phyloP scores from a whole-genome alignment of 768 basidiomycete genomes.

The Rhodotorula kratochvilovae region DNA sequence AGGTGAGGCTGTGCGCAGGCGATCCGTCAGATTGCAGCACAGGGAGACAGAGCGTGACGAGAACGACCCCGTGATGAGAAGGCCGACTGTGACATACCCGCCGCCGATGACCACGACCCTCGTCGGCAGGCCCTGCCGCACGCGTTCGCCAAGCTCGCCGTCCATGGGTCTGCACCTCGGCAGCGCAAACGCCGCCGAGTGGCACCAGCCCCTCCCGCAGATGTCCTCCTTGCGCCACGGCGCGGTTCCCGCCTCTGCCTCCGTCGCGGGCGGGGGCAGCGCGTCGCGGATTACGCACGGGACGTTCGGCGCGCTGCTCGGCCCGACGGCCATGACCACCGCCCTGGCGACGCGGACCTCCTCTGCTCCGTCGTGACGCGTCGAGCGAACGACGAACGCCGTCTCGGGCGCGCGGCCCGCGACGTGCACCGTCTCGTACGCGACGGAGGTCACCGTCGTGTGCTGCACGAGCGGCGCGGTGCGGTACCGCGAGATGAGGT shows the following conservation, averaged over 20 bases:
- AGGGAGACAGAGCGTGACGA: too few species aligned
- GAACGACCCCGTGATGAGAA: background rate
- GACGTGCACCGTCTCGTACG: slow-evolving; percentile 18
- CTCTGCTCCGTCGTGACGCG: slow-evolving; percentile 5
- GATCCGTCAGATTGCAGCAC: too few species aligned
- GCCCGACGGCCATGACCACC: slow-evolving; percentile 40
- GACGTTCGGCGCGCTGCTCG: slow-evolving; percentile 30
- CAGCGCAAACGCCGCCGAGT: slow-evolving; percentile 35
- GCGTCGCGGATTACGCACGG: slow-evolving; percentile 21
- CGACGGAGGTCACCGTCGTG: slow-evolving; percentile 22
- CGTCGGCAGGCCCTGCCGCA: slow-evolving; percentile 41
- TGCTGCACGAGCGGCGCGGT: slow-evolving; percentile 27
- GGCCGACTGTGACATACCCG: slow-evolving; percentile 23
- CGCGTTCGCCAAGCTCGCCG: slow-evolving; percentile 43
- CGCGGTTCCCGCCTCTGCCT: background rate
- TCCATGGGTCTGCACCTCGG: slow-evolving; percentile 36
- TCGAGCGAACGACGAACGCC: slow-evolving; percentile 17
- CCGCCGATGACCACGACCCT: slow-evolving; percentile 41
- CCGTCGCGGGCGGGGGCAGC: background rate
- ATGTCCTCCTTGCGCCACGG: slow-evolving; percentile 15
- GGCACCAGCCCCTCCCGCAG: slow-evolving; percentile 35
- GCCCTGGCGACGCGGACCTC: slow-evolving; percentile 15
- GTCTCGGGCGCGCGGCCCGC: slow-evolving; percentile 14
- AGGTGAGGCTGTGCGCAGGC: slow-evolving; percentile 31
- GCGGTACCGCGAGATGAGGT: slow-evolving; percentile 38